Conservation (phyloP, 257 asterid species). For the Solanum raphanifolium region DNA sequence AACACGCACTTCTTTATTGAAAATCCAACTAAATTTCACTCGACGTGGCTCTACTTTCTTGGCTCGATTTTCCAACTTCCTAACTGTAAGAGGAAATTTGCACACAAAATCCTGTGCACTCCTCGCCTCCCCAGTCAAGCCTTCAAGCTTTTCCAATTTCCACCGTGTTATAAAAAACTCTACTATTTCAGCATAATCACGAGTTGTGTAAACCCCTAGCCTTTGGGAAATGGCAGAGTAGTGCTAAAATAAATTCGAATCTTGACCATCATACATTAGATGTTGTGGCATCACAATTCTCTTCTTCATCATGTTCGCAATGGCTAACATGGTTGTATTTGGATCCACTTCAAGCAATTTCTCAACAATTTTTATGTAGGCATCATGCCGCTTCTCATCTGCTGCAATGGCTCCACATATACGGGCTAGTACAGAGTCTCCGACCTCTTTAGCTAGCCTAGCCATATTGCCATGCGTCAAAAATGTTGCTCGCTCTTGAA, state of each 20-base stretch:
- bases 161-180: slow-evolving; percentile 24
- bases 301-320: slow-evolving; percentile 31
- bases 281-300: slow-evolving; percentile 26
- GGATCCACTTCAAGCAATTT: slow-evolving; percentile 26
- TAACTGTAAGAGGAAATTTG: slow-evolving; percentile 4
- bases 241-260: slow-evolving; percentile 13
- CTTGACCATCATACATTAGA: slow-evolving; percentile 21
- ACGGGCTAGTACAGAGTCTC: slow-evolving; percentile 18
- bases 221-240: slow-evolving; percentile 7
- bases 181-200: slow-evolving; percentile 22
- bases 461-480: slow-evolving; percentile 21
- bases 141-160: slow-evolving; percentile 18
- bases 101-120: slow-evolving; percentile 29
- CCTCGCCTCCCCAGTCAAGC: slow-evolving; percentile 11
- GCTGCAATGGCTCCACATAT: slow-evolving; percentile 28
- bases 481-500: slow-evolving; percentile 33
- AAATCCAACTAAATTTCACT: slow-evolving; percentile 21
- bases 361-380: slow-evolving; percentile 5
- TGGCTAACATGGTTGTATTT: slow-evolving; percentile 12
- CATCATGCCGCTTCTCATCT: slow-evolving; percentile 29
- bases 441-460: slow-evolving; percentile 15
- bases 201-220: slow-evolving; percentile 10
- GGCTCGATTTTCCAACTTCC: slow-evolving; percentile 6
- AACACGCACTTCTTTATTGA: slow-evolving; percentile 7
- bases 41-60: background rate